phyloP scores from a whole-genome alignment of 2,329 filamentous ascomycete genomes.

The Dissoconium aciculare region DNA sequence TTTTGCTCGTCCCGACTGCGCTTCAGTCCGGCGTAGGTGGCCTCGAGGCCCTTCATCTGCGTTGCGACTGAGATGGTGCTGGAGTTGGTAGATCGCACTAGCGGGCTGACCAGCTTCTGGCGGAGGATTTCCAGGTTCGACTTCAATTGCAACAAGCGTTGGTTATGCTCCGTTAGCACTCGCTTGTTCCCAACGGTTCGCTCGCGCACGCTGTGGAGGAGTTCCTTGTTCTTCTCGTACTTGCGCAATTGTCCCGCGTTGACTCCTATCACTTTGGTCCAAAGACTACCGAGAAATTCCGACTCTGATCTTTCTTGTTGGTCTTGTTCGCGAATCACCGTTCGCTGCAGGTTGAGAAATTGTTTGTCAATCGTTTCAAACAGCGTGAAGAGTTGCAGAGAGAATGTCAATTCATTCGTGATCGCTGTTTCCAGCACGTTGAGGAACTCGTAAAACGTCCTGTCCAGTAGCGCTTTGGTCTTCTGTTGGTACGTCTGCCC shows the following conservation, averaged over 20 bases:
- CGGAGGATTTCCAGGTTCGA: slow-evolving; percentile 74
- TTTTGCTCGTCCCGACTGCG: slow-evolving; percentile 57
- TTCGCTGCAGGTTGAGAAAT: slow-evolving; percentile 75
- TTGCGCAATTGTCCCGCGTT: slow-evolving; percentile 65
- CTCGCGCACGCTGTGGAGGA: slow-evolving; percentile 64
- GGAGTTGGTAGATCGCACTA: slow-evolving; percentile 54
- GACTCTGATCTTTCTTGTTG: slow-evolving; percentile 66
- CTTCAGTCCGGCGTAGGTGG: slow-evolving; percentile 64
- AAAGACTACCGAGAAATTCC: slow-evolving; percentile 69
- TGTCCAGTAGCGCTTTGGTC: slow-evolving; percentile 64
- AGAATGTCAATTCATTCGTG: slow-evolving; percentile 66
- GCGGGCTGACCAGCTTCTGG: slow-evolving; percentile 67
- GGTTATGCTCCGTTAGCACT: slow-evolving; percentile 73
- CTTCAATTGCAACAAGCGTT: slow-evolving; percentile 68
- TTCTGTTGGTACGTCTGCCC: slow-evolving; percentile 69
- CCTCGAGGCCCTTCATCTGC: slow-evolving; percentile 69
- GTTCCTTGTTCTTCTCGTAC: slow-evolving; percentile 74
- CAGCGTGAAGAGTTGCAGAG: slow-evolving; percentile 66
- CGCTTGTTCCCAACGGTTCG: slow-evolving; percentile 79
- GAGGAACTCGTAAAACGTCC: slow-evolving; percentile 79
- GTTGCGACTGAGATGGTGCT: slow-evolving; percentile 65
- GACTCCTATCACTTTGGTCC: slow-evolving; percentile 69
- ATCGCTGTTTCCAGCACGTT: slow-evolving; percentile 80
- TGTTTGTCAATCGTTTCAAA: slow-evolving; percentile 85
- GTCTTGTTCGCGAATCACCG: slow-evolving; percentile 68